Base-by-base conservation (phyloP, 2,329 filamentous ascomycete species). In the Amauroascus verrucosus region DNA sequence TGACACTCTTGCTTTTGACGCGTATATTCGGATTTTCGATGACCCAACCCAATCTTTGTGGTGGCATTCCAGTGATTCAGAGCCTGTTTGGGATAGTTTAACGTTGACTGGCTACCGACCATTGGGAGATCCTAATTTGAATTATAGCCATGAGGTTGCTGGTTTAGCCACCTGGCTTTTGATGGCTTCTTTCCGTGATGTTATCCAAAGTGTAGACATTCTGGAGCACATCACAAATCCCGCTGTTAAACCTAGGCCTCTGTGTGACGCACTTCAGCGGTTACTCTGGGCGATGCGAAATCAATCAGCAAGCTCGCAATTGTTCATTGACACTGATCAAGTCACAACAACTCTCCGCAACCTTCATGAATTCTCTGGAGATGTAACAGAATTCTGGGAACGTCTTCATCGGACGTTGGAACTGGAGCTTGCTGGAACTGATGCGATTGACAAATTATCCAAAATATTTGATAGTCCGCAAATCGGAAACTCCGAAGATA, bases 1-100 rank as follows among this genome's bases (percentile, higher is more conserved):
- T 57, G 81, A 84, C 61, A 81, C 77, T 37, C 72, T 84, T 41
- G 75, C 78, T 0, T 81, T 84, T 57, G 79, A 78, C 55, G 78
- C 75, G 0, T 83, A 83, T 61, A 77, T 84, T 55, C 77, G 79
- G 16, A 72, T 81, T 40, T 68, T 84, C 48, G 65, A 83, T 22
- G 81, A 84, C 59, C 74, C 79, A 1, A 83, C 80, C 0, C 70
- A 75, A 33, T 79, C 78, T 44, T 66, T 83, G 30, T 83, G 80
- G 79, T 81, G 80, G 68, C 79, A 82, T 61, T 66, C 71, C 30
- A 78, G 73, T 51, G 69, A 75, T 35, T 71, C 76, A 0, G 77
- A 79, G 56, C 72, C 73, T 4, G 65, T 67, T 20, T 81, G 77
- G 78, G 76, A 80, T 59, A 78, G 77, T 59, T 70, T 80, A 59